These are phyloP conservation scores for Suillus subaureus DNA, from an alignment of 768 basidiomycete species.

Conservation along the genomic window DNA sequence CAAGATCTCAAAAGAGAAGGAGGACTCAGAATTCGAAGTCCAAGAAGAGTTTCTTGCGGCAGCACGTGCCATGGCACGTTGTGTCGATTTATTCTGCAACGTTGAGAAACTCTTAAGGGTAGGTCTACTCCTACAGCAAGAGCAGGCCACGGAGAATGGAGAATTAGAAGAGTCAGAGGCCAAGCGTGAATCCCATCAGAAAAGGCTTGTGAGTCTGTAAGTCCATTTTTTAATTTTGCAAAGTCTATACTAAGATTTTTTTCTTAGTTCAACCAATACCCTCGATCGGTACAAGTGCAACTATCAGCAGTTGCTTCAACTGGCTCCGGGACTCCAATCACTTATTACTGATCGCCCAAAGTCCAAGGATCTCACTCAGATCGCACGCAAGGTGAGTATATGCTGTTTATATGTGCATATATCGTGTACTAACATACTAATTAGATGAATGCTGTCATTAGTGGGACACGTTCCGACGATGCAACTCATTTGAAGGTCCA, in stretches of 20 bases:
- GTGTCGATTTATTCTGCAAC: slow-evolving; percentile 1
- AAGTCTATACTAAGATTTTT: too few relatives aligned
- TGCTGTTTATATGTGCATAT: neutral
- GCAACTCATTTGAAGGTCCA: neutral
- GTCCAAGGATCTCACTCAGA: neutral
- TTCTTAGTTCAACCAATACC: neutral
- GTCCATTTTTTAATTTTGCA: too few relatives aligned
- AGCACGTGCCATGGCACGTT: slow-evolving; percentile 2
- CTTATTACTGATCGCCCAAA: neutral
- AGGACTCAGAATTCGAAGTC: too few relatives aligned
- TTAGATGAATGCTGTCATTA: neutral
- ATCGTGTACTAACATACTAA: neutral
- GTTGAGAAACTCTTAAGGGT: slow-evolving; percentile 1
- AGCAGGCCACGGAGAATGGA: neutral
- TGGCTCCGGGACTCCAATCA: neutral
- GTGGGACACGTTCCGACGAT: neutral
- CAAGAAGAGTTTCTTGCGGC: neutral
- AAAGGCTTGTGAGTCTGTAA: slow-evolving; percentile 1
- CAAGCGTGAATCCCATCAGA: neutral
- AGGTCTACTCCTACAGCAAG: neutral
- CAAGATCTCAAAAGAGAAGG: neutral
- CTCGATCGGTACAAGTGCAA: neutral
- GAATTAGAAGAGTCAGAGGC: neutral
- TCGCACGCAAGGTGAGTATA: neutral
- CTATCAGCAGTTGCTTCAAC: slow-evolving; percentile 3